Evolutionary conservation across 1,284 basidiomycete genomes (phyloP).

Genomic region (Neotropicomus parvogracilis): DNA sequence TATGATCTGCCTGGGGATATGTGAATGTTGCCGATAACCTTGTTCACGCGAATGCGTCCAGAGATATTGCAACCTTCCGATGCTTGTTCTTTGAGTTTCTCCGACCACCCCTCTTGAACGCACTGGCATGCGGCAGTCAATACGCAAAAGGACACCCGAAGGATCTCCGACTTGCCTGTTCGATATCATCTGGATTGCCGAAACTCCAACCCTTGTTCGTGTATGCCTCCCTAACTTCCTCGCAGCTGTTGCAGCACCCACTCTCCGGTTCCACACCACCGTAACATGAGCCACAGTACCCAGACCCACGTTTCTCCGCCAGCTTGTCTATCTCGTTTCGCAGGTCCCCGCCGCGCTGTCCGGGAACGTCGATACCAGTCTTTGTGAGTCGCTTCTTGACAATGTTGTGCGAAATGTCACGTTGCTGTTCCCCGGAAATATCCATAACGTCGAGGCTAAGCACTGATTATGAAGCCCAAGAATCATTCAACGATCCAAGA

Average conservation of each 20-base stretch:
- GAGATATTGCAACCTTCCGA: slow-evolving; percentile 93
- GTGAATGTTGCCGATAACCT: slow-evolving; percentile 91
- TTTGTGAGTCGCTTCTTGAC: slow-evolving; percentile 76
- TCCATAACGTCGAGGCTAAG: slow-evolving; percentile 97
- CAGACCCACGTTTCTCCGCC: slow-evolving; percentile 56
- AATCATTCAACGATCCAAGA: slow-evolving; percentile 1
- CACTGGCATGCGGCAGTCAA: slow-evolving; percentile 55
- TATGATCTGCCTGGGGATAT: slow-evolving; percentile 90
- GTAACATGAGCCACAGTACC: slow-evolving; percentile 96
- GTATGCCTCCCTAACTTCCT: slow-evolving; percentile 91
- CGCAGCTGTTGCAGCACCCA: slow-evolving; percentile 96
- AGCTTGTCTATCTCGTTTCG: slow-evolving; percentile 84
- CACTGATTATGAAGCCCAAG: slow-evolving; percentile 47
- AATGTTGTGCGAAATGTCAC: slow-evolving; percentile 88
- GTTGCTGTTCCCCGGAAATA: slow-evolving; percentile 92
- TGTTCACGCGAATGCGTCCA: slow-evolving; percentile 93
- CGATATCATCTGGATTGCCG: slow-evolving; percentile 83
- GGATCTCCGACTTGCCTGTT: slow-evolving; percentile 66
- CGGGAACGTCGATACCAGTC: slow-evolving; percentile 58
- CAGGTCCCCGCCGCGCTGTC: slow-evolving; percentile 59
- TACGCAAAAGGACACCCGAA: background rate
- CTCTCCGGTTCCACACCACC: slow-evolving; percentile 79
- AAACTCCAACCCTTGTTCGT: slow-evolving; percentile 95
- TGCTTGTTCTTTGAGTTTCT: slow-evolving; percentile 89
- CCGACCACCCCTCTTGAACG: slow-evolving; percentile 90